Evolutionary conservation across 192 early-diverging fungal genomes (phyloP), one percentile per base, ranked within the genome.

Genomic region (Pilobolus umbonatus): DNA sequence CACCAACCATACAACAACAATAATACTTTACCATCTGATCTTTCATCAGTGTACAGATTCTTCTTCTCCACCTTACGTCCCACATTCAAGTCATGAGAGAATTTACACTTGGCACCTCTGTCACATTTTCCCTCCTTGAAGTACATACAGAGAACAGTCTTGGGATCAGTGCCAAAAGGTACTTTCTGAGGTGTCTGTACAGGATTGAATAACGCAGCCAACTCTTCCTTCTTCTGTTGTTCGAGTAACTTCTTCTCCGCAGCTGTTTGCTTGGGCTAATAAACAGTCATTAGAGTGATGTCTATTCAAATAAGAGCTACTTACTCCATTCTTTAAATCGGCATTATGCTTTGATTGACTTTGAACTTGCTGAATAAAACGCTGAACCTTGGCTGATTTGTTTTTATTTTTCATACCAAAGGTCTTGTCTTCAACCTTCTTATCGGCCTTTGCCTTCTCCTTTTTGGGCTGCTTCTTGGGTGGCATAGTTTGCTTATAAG

Each of bases 341-440:
- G 4, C 32, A 40, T 67, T 61, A 43, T 74, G 62, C 66, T 76
- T 71, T 51, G 86, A 91, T 72, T 99, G 97, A 50, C 77, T 68
- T 68, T 94, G 75, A 21, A 98, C 93, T 66, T 93, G 88, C 70
- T 95, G 79, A 45, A 99, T 92, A 84, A 90, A 96, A 52, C 89
- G 80, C 2, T 73, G 69, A 24, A 95, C 93, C 75, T 99, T 99
- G 53, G 80, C 80, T 25, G 92, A 95, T 60, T 92, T 94, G 78
- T 98, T 97, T 74, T 98, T 98, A 81, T 98, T 98, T 68, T 99
- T 99, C 43, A 99, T 79, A 39, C 97, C 94, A 78, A 99, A 97
- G 42, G 94, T 97, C 82, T 95, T 94, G 77, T 98, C 95, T 65
- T 95, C 95, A 55, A 90, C 84, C 32, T 75, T 63, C 80, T 96